Percentiles rank a stretch among this genome's conserved stretches.
Evolutionary conservation across 371 early-diverging fungal species (phyloP).

Genomic region (Apophysomyces sp.): DNA sequence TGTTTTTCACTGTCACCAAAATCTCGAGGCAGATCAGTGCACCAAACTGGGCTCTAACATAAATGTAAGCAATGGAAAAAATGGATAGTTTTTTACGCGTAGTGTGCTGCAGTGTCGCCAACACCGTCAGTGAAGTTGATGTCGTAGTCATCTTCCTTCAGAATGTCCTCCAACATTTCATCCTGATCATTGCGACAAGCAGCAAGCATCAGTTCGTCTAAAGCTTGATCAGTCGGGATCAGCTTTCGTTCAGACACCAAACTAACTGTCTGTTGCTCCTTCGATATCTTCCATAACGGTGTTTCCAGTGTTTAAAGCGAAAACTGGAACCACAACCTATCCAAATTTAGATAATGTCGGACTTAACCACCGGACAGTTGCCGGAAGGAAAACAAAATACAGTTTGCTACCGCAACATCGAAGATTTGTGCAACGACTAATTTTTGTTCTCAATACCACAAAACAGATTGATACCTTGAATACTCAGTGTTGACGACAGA

Average conservation of each 20-base stretch:
- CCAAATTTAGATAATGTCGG: too few species aligned
- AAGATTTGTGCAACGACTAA: too few species aligned
- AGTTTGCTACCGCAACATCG: too few species aligned
- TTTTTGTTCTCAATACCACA: too few species aligned
- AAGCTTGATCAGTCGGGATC: not conserved
- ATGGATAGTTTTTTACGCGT: conserved; percentile 48
- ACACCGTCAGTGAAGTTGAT: conserved; percentile 59
- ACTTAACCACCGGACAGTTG: too few species aligned
- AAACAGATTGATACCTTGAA: too few species aligned
- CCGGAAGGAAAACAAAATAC: too few species aligned
- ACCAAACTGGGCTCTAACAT: conserved; percentile 55
- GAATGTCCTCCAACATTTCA: conserved; percentile 47
- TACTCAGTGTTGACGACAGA: too few species aligned
- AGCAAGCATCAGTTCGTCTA: conserved; percentile 59
- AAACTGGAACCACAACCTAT: not conserved
- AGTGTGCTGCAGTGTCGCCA: conserved; percentile 66
- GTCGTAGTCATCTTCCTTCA: conserved; percentile 41
- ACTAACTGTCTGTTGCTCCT: not conserved
- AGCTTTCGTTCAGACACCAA: not conserved
- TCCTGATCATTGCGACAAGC: conserved; percentile 65
- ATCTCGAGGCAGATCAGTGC: conserved; percentile 59
- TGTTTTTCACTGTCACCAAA: conserved; percentile 39
- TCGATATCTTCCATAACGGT: not conserved
- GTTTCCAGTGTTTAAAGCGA: not conserved
- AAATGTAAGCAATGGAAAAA: not conserved